Base-by-base conservation (phyloP, 2,329 filamentous ascomycete species). In the Pseudogymnoascus sp. region DNA sequence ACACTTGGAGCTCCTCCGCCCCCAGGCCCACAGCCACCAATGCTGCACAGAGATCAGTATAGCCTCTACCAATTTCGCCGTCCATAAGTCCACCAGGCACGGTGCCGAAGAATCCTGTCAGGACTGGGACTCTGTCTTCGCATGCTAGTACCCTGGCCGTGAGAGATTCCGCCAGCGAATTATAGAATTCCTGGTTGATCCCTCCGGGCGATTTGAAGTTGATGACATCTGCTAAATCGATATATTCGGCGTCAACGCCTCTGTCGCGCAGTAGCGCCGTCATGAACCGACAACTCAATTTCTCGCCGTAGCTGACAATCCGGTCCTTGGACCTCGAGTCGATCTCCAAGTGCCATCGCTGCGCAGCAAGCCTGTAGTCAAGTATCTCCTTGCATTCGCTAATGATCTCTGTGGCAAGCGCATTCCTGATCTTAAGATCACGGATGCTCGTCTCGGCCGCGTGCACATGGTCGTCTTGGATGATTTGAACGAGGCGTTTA, bases 21-120 rank as follows among this genome's bases (percentile, higher is more conserved):
- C 85, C 81, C n/a, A 96, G 79, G 3, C 92, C 93, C 9, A 99
- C 93, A 1, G 95, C 92, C 61, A 93, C 88, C 15, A 99, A 81
- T 5, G 95, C 93, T 11, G 95, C 93, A 74, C 95, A 97, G 56
- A 99, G 83, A 76, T 99, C 95, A 9, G 95, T 97, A 77, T 99
- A 99, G 31, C 95, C 95, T 70, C 95, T 88, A 19, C 95, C 95
- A 67, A 99, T 90, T 69, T 96, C 89, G 44, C 86, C 86, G 70
- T 93, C 90, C 70, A 99, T 85, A 64, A 99, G 82, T 65, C 93
- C 93, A 13, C 93, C 93, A 0, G 93, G 93, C 2, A 97, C 90
- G 64, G 88, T 89, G 64, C 95, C 95, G 74, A 99, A 99, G 80
- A 95, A 99, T 15, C 95, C 95, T 11, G 95, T 97, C 60, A 93